Conservation (phyloP, 2,329 filamentous ascomycete genomes). For the Aspergillus sp. region DNA sequence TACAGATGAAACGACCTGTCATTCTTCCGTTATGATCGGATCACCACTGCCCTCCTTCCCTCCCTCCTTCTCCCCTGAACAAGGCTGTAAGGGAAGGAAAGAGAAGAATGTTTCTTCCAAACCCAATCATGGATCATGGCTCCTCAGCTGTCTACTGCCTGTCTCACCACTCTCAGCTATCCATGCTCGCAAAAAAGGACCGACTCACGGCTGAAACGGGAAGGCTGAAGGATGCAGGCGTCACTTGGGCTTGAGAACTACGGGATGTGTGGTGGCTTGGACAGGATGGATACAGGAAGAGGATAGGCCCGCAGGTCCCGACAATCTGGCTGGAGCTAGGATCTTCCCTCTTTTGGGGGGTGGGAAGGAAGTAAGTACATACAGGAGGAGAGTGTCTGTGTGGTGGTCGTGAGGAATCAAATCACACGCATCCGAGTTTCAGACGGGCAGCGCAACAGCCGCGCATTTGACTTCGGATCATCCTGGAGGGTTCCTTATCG, state of each 20-base stretch:
- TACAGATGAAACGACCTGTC: conserved; percentile 25
- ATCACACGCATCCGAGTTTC: conserved; percentile 16
- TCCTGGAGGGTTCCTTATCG: neutral
- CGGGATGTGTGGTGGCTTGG: neutral
- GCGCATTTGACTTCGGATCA: conserved; percentile 1
- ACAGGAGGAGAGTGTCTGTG: neutral
- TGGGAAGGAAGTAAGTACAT: neutral
- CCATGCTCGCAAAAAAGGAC: conserved; percentile 4
- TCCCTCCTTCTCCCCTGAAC: conserved; percentile 10
- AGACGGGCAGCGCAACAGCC: conserved; percentile 9
- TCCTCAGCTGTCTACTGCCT: conserved; percentile 5
- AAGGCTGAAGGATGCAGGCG: conserved; percentile 1
- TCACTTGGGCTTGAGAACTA: neutral
- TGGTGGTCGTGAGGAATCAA: conserved; percentile 3
- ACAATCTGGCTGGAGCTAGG: conserved; percentile 25
- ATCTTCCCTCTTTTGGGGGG: conserved; percentile 18
- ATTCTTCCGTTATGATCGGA: conserved; percentile 7
- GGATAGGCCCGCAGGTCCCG: conserved; percentile 17
- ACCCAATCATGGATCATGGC: neutral
- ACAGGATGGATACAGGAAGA: neutral
- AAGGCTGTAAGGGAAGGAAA: conserved; percentile 17
- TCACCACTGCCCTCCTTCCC: no score
- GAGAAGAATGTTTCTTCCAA: neutral
- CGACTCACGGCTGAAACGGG: neutral
- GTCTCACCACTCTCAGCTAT: conserved; percentile 11